Conservation (phyloP, 352 stramenopile genomes). For the Globisporangium iwayamae region DNA sequence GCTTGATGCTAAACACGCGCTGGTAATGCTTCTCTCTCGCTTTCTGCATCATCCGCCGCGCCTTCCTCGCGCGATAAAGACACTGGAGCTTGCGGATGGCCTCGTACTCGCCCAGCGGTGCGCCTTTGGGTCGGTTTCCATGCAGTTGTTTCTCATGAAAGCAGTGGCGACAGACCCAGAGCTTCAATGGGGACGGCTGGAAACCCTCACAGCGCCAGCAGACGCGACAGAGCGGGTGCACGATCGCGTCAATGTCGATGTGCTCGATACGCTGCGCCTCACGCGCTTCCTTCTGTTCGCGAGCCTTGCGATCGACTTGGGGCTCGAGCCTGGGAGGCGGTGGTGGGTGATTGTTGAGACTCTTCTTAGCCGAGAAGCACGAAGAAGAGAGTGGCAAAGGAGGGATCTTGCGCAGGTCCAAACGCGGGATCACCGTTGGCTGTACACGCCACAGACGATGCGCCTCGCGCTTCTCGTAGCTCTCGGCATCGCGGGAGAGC, state of each 20-base stretch:
- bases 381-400: constrained; percentile 42
- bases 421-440: constrained; percentile 36
- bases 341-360: constrained; percentile 22
- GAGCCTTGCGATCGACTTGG: constrained; percentile 30
- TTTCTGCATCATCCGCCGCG: constrained; percentile 43
- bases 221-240: constrained; percentile 69
- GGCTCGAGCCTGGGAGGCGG: constrained; percentile 51
- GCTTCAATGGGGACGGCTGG: constrained; percentile 52
- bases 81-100: constrained; percentile 74
- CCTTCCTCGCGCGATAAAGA: constrained; percentile 50
- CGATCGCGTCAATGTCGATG: constrained; percentile 60
- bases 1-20: constrained; percentile 68
- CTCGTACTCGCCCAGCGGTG: constrained; percentile 61
- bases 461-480: constrained; percentile 56
- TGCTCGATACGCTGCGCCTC: constrained; percentile 49
- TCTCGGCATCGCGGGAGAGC: constrained; percentile 36
- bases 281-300: constrained; percentile 28
- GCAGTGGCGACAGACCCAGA: constrained; percentile 71
- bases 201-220: constrained; percentile 80
- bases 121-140: constrained; percentile 32
- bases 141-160: constrained; percentile 72
- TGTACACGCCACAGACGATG: constrained; percentile 46
- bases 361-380: constrained; percentile 10
- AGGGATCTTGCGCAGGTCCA: constrained; percentile 44
- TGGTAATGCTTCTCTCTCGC: constrained; percentile 64